Conservation (phyloP, 2,329 filamentous ascomycete species). For the Clarireedia monteithiana region DNA sequence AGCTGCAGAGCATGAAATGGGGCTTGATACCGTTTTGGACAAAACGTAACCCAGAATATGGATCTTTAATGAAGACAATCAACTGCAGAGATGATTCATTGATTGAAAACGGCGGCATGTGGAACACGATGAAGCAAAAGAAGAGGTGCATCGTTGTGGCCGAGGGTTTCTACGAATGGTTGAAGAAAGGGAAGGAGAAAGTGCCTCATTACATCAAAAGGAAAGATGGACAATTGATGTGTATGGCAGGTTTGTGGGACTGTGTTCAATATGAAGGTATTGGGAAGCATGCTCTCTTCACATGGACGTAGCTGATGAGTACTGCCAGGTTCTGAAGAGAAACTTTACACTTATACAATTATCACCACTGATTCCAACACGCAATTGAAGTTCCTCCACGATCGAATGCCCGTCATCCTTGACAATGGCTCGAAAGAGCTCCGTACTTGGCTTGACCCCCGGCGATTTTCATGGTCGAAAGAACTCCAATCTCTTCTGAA, state of each 20-base stretch:
- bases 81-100: constrained; percentile 92
- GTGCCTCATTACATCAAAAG: constrained; percentile 78
- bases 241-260: constrained; percentile 88
- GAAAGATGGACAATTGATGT: constrained; percentile 73
- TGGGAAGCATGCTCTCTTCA: not conserved
- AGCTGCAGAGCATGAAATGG: constrained; percentile 93
- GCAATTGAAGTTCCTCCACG: constrained; percentile 79
- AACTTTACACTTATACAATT: constrained; percentile 82
- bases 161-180: constrained; percentile 95
- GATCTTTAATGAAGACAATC: constrained; percentile 76
- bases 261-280: constrained; percentile 70
- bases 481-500: constrained; percentile 74
- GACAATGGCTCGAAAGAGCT: constrained; percentile 66
- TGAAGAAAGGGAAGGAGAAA: constrained; percentile 76
- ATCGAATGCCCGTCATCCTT: constrained; percentile 91
- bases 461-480: constrained; percentile 61
- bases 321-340: constrained; percentile 49
- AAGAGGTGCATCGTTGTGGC: constrained; percentile 85
- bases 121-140: constrained; percentile 81
- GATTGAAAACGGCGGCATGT: constrained; percentile 70
- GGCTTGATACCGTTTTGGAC: constrained; percentile 92
- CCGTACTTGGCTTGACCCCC: constrained; percentile 71
- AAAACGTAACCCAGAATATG: constrained; percentile 71
- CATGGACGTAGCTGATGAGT: constrained; percentile 7
- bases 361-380: constrained; percentile 85